Conservation (phyloP, 805 yeast species). For the Tetrapisispora taiwanensis region DNA sequence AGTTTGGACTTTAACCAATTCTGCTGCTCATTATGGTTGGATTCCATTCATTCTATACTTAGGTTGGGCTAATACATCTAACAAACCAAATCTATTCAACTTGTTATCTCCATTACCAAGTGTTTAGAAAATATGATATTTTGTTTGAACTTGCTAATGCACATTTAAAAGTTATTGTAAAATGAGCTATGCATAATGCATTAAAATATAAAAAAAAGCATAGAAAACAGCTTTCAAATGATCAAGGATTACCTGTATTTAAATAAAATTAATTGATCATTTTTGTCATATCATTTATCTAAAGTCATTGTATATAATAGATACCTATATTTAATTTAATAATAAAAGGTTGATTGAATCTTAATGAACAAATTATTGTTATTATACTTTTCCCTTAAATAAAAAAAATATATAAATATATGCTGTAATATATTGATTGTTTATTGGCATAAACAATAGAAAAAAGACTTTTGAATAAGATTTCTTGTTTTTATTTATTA, state of each 20-base stretch:
- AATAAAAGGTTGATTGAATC: not conserved
- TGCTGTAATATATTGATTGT: too few species aligned
- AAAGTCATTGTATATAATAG: not conserved
- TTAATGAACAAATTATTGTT: too few species aligned
- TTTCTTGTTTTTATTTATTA: conserved; percentile 3
- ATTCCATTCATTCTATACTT: conserved; percentile 88
- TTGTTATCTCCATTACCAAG: conserved; percentile 31
- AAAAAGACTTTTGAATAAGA: not conserved
- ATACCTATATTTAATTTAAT: not conserved
- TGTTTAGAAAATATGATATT: conserved; percentile 12
- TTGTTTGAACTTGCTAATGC: too few species aligned
- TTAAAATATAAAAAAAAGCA: too few species aligned
- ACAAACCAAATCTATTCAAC: conserved; percentile 69
- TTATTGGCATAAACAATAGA: not conserved
- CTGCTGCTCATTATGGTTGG: conserved; percentile 92
- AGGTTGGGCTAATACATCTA: conserved; percentile 74
- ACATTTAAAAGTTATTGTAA: too few species aligned
- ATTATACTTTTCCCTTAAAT: too few species aligned
- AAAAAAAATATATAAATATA: too few species aligned
- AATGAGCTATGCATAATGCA: too few species aligned
- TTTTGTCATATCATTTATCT: not conserved
- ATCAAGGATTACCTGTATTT: not conserved
- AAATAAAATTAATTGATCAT: not conserved
- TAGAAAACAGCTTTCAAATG: not conserved
- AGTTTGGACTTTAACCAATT: conserved; percentile 72